Evolutionary conservation across 164 flowering plant species (phyloP).

Genomic region (Stephania yunnanensis): DNA sequence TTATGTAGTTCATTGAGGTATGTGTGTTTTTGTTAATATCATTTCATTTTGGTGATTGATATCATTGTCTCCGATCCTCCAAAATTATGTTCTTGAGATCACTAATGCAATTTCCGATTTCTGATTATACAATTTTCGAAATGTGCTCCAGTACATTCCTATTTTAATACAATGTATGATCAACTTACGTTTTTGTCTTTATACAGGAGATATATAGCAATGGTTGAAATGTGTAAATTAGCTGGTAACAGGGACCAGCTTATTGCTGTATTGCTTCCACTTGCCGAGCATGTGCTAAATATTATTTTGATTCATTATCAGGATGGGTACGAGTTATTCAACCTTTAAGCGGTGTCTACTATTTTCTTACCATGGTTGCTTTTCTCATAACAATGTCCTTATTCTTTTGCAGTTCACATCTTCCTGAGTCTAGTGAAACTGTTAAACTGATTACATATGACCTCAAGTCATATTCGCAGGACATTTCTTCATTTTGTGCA

Average conservation of each 20-base stretch:
- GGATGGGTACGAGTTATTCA: conserved; percentile 42
- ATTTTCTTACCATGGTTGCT: neutral
- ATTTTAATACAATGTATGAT: neutral
- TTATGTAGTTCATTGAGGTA: no score
- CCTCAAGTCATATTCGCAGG: conserved; percentile 29
- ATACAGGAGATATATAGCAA: conserved; percentile 82
- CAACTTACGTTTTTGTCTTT: conserved; percentile 3
- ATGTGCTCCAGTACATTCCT: neutral
- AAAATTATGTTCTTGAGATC: no score
- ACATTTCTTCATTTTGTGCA: conserved; percentile 39
- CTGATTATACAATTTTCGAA: no score
- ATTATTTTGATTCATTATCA: conserved; percentile 67
- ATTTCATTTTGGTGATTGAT: no score
- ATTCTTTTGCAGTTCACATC: conserved; percentile 23
- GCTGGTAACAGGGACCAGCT: conserved; percentile 71
- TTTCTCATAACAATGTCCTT: neutral
- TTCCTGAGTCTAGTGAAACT: conserved; percentile 22
- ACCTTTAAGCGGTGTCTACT: neutral
- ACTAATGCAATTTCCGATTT: no score
- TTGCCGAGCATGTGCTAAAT: conserved; percentile 69
- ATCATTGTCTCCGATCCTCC: no score
- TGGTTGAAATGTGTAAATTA: conserved; percentile 88
- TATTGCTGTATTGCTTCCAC: conserved; percentile 57
- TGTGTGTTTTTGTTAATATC: no score
- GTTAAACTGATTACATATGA: conserved; percentile 31